Evolutionary conservation across 176 grass and related monocot genomes (phyloP).

Genomic region (Oryza glumipatula): DNA sequence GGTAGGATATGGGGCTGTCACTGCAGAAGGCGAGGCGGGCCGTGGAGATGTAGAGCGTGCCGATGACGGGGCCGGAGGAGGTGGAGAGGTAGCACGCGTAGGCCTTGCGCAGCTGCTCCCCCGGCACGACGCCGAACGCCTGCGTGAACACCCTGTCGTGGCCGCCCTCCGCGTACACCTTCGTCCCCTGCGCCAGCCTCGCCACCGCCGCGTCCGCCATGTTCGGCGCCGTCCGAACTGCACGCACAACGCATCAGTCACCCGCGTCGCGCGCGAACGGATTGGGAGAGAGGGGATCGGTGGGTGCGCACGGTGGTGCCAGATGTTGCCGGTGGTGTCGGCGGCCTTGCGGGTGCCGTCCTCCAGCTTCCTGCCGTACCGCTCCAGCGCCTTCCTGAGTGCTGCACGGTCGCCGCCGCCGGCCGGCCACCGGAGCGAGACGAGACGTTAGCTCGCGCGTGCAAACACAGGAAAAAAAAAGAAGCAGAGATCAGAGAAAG

Average conservation of each 20-base stretch:
- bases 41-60: conserved; percentile 88
- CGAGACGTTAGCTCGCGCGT: neutral
- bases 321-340: conserved; percentile 68
- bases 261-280: neutral
- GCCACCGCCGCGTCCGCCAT: conserved; percentile 76
- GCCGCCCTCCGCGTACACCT: conserved; percentile 90
- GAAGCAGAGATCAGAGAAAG: neutral
- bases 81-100: conserved; percentile 96
- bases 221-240: conserved; percentile 61
- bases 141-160: conserved; percentile 79
- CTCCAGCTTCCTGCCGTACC: conserved; percentile 66
- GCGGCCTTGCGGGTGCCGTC: conserved; percentile 67
- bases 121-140: conserved; percentile 65
- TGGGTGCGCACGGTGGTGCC: conserved; percentile 60
- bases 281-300: neutral
- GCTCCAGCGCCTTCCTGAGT: conserved; percentile 55
- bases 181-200: conserved; percentile 81
- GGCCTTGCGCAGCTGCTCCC: conserved; percentile 78
- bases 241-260: no score
- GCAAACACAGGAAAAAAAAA: neutral
- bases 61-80: conserved; percentile 80
- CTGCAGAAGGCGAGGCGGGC: conserved; percentile 82
- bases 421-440: neutral
- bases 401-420: conserved; percentile 7
- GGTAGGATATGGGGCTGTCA: conserved; percentile 66